Percentiles rank a stretch among this genome's conserved stretches.
phyloP scores from a whole-genome alignment of 2,329 filamentous ascomycete species.

The Diaporthe helianthi region DNA sequence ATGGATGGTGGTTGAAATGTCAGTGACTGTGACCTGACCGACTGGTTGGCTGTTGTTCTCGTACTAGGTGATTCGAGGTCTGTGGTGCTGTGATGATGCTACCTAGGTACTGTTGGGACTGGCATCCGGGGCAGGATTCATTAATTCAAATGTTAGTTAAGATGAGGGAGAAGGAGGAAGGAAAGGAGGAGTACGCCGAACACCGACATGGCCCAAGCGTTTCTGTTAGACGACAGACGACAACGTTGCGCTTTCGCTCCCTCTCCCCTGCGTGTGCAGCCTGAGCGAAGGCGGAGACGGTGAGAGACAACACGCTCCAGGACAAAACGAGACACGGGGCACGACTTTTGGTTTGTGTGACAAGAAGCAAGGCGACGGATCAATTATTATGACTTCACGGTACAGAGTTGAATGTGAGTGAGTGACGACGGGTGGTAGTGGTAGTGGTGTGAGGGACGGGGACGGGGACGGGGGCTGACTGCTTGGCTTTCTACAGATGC shows the following conservation, averaged over 20 bases:
- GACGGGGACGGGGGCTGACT: no score
- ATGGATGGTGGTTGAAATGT: no score
- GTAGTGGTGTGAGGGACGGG: no score
- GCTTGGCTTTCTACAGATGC: constrained; percentile 60
- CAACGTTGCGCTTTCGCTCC: constrained; percentile 6
- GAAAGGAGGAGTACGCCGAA: neutral
- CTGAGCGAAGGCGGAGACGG: neutral
- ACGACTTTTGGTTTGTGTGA: neutral
- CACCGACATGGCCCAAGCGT: constrained; percentile 31
- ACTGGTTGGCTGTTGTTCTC: no score
- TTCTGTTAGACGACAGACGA: neutral
- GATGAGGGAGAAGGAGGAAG: neutral
- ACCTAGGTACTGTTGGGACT: no score
- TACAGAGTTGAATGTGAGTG: constrained; percentile 77
- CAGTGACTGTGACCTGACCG: no score
- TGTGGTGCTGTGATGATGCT: no score
- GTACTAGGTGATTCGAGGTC: no score
- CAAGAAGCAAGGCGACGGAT: neutral
- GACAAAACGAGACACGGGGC: neutral
- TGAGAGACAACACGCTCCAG: neutral
- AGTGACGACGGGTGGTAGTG: neutral
- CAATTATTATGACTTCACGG: constrained; percentile 61
- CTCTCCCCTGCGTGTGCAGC: neutral
- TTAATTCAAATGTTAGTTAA: no score
- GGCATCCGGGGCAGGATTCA: neutral